Evolutionary conservation across 306 rosid genomes (phyloP).

Genomic region (Astragalus glycyphyllos): DNA sequence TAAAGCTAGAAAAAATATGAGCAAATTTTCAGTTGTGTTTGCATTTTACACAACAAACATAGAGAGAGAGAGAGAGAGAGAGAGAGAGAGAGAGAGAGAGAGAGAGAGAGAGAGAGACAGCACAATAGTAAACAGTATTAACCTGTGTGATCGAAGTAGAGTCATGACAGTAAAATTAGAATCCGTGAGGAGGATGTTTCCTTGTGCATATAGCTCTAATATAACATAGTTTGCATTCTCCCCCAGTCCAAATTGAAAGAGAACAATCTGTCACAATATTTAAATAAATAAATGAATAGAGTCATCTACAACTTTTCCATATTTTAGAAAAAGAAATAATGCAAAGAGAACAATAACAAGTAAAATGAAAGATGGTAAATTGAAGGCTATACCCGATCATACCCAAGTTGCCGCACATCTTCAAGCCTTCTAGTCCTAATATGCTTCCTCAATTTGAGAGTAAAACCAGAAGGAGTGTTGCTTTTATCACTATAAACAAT

Average conservation of each 20-base stretch:
- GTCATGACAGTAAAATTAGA: conserved; percentile 85
- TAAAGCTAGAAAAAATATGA: conserved; percentile 16
- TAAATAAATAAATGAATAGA: background rate
- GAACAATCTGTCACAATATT: conserved; percentile 72
- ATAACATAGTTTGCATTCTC: conserved; percentile 85
- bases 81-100: conserved; percentile 8
- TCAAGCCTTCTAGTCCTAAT: conserved; percentile 92
- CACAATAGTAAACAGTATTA: conserved; percentile 15
- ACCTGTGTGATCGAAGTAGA: conserved; percentile 99
- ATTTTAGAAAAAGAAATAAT: background rate
- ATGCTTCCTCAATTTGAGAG: conserved; percentile 94
- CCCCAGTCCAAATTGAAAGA: conserved; percentile 96
- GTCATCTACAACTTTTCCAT: background rate
- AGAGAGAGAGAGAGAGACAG: conserved; percentile 17
- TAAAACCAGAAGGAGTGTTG: conserved; percentile 96
- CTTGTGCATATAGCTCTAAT: conserved; percentile 95
- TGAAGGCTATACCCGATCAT: conserved; percentile 75
- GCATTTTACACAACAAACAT: background rate
- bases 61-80: background rate
- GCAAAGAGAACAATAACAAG: background rate
- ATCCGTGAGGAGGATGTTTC: conserved; percentile 88
- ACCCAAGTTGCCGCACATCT: conserved; percentile 98
- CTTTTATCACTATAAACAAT: conserved; percentile 70
- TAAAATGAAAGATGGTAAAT: conserved; percentile 10
- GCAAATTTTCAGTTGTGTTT: conserved; percentile 5